Evolutionary conservation across 306 rosid species (phyloP).

Genomic region (Vicia sativa): DNA sequence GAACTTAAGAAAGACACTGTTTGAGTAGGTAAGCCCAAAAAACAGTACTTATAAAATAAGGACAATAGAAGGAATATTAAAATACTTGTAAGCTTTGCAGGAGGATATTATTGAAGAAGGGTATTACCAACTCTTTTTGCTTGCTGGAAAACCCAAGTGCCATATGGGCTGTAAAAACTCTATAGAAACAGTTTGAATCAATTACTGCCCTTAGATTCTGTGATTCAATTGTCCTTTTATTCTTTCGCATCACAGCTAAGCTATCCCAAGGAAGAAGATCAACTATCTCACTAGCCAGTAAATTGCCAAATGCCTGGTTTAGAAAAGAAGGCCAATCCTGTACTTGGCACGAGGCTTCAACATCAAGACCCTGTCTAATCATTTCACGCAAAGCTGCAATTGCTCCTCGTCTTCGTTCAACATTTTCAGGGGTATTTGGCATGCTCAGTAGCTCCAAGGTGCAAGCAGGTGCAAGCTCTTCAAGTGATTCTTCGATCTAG

Average conservation of each 20-base stretch:
- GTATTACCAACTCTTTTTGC: slow-evolving; percentile 73
- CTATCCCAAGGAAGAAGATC: slow-evolving; percentile 96
- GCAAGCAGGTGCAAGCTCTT: slow-evolving; percentile 98
- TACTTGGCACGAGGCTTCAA: slow-evolving; percentile 82
- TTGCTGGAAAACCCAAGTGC: slow-evolving; percentile 92
- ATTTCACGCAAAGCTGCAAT: slow-evolving; percentile 91
- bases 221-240: slow-evolving; percentile 89
- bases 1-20: slow-evolving; percentile 25
- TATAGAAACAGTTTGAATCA: slow-evolving; percentile 77
- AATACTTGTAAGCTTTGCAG: slow-evolving; percentile 40
- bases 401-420: slow-evolving; percentile 86
- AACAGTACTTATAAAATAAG: slow-evolving; percentile 7
- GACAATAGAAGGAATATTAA: slow-evolving; percentile 18
- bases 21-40: slow-evolving; percentile 16
- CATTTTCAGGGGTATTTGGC: slow-evolving; percentile 68
- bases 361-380: slow-evolving; percentile 93
- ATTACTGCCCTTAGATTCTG: slow-evolving; percentile 87
- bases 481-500: slow-evolving; percentile 97
- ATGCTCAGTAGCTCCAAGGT: slow-evolving; percentile 83
- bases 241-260: slow-evolving; percentile 76
- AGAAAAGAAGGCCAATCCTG: slow-evolving; percentile 93
- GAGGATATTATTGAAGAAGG: slow-evolving; percentile 54
- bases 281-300: slow-evolving; percentile 79
- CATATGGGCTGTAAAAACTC: slow-evolving; percentile 75
- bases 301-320: slow-evolving; percentile 74